Evolutionary conservation across 148 eudicot species (phyloP).

Genomic region (Rhododendron simsii): DNA sequence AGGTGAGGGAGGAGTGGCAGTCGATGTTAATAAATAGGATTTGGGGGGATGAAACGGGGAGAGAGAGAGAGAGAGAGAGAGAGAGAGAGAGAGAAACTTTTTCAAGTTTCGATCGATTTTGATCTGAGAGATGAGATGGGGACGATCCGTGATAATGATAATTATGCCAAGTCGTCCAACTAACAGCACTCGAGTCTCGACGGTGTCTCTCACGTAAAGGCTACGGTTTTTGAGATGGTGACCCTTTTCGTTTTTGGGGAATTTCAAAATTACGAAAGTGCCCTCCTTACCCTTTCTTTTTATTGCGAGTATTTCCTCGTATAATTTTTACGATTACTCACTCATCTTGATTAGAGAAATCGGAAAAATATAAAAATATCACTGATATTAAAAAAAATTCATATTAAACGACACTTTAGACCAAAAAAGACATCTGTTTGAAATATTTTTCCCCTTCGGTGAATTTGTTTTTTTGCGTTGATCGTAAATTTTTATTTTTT

Average conservation of each 20-base stretch:
- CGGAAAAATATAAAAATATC: too few species aligned
- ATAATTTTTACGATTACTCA: too few species aligned
- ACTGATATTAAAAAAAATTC: too few species aligned
- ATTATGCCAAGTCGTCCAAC: not conserved
- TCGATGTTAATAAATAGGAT: not conserved
- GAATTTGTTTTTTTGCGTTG: too few species aligned
- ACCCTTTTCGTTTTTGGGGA: not conserved
- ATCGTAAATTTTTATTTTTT: too few species aligned
- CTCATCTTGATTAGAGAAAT: too few species aligned
- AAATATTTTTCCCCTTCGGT: too few species aligned
- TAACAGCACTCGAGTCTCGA: not conserved
- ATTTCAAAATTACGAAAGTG: not conserved
- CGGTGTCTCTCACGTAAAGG: constrained; percentile 11
- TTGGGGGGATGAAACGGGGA: constrained; percentile 8
- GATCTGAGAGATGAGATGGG: not conserved
- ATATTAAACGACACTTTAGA: too few species aligned
- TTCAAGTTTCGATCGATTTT: not conserved
- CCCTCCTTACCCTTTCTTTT: not conserved
- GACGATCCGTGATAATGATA: not conserved
- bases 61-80: not conserved
- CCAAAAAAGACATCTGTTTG: too few species aligned
- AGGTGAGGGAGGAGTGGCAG: not conserved
- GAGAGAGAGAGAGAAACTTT: not conserved
- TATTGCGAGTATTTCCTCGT: too few species aligned
- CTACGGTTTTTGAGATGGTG: not conserved